Base-by-base conservation (phyloP, 345 rosid genomes). In the Corchorus olitorius region DNA sequence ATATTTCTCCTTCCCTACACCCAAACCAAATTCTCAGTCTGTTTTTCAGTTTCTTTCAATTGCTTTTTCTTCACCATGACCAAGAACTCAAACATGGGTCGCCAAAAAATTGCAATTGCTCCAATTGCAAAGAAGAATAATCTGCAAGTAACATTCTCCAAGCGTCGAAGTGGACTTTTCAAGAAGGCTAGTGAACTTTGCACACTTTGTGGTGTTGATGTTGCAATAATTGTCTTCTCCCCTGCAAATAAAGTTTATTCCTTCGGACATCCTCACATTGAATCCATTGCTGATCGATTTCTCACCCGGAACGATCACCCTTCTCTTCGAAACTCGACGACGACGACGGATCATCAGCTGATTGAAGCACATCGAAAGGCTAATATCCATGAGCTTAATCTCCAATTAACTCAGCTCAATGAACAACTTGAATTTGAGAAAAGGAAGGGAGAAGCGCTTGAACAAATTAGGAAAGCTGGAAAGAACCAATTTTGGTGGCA, bases 161-260 rank as follows among this genome's bases (percentile, higher is more conserved):
- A 89, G 71, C 88, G 90, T 5, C 79, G 87, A 1, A 69, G 86
- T 0, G 89, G 91, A 4, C 76, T 87, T 0, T 86, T 89, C 82
- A 89, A 86, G 82, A 89, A 89, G 60, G 91, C 89, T 1, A 89
- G 86, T 43, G 90, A 89, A 72, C 88, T 87, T 1, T 78, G 86
- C 81, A 86, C 88, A 1, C 83, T 87, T 5, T 86, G 86, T 41
- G 89, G 86, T 4, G 85, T 76, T 12, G 84, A 84, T 0, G 72
- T 82, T 16, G 85, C 82, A 0, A 46, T 87, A 39, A 72, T 86
- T 11, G 88, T 87, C 52, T 89, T 87, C 76, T 89, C 88, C 14
- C 89, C 89, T 0, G 84, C 85, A 3, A 50, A 77, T 4, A 90
- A 92, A 76, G 74, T 80, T 4, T 89, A 78, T 79, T 86, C 92